These are phyloP conservation scores for Scedosporium dehoogii DNA, from an alignment of 2,329 filamentous ascomycete genomes.

Conservation along the genomic window DNA sequence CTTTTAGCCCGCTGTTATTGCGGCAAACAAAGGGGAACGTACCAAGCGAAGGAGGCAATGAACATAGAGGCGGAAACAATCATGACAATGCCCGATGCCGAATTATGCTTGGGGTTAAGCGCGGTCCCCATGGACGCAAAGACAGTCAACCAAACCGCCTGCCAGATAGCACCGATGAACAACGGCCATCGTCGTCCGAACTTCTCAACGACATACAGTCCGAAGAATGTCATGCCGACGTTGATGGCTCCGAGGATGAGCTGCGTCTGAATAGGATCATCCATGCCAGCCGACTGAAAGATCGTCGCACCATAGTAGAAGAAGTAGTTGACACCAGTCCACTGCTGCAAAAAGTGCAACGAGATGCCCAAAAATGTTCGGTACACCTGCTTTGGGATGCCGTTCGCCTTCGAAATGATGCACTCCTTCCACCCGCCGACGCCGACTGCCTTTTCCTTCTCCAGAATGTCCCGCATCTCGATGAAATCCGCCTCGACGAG, in stretches of 20 bases:
- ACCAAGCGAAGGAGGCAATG: constrained; percentile 57
- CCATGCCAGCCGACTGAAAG: constrained; percentile 56
- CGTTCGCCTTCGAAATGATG: constrained; percentile 41
- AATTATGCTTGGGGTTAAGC: constrained; percentile 29
- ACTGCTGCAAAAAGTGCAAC: constrained; percentile 29
- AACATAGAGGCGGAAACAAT: constrained; percentile 67
- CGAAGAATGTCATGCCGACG: constrained; percentile 55
- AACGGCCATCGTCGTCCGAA: constrained; percentile 60
- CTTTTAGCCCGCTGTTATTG: background rate
- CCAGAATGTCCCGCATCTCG: constrained; percentile 39
- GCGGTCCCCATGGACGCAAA: constrained; percentile 50
- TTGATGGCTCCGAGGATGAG: constrained; percentile 62
- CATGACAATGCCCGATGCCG: constrained; percentile 52
- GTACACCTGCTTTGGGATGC: constrained; percentile 49
- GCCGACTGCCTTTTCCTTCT: constrained; percentile 32
- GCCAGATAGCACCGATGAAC: constrained; percentile 57
- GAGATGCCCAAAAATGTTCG: constrained; percentile 52
- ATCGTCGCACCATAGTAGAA: constrained; percentile 59
- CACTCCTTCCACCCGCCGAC: constrained; percentile 48
- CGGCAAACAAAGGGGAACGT: background rate
- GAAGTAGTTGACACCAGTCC: constrained; percentile 53
- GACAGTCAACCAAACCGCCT: constrained; percentile 53
- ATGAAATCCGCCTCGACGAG: constrained; percentile 41
- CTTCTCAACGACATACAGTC: constrained; percentile 58
- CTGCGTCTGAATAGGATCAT: constrained; percentile 56